Evolutionary conservation across 257 asterid species (phyloP).

Genomic region (Lithospermum erythrorhizon): DNA sequence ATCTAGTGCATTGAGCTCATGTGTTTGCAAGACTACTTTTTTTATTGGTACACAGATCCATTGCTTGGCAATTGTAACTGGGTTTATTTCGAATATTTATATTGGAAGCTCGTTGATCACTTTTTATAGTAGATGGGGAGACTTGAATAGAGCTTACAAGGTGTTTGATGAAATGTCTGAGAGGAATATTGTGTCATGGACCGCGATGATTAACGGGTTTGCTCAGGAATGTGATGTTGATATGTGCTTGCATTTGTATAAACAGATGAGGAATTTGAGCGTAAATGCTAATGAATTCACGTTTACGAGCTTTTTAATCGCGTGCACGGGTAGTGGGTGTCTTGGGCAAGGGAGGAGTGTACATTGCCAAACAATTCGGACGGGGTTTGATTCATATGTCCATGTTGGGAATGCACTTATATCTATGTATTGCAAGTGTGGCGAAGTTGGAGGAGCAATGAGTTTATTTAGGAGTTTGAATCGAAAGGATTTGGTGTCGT

Average conservation of each 20-base stretch:
- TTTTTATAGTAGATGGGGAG: slow-evolving; percentile 17
- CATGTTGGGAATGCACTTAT: slow-evolving; percentile 22
- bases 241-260: slow-evolving; percentile 18
- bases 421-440: slow-evolving; percentile 31
- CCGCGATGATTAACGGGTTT: slow-evolving; percentile 21
- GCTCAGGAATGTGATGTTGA: slow-evolving; percentile 20
- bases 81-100: slow-evolving; percentile 21
- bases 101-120: slow-evolving; percentile 24
- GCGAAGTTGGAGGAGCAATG: slow-evolving; percentile 19
- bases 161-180: slow-evolving; percentile 28
- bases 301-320: slow-evolving; percentile 18
- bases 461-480: slow-evolving; percentile 13
- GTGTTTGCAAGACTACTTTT: slow-evolving; percentile 14
- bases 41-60: slow-evolving; percentile 23
- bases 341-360: slow-evolving; percentile 23
- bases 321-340: slow-evolving; percentile 24
- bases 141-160: slow-evolving; percentile 9
- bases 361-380: slow-evolving; percentile 21
- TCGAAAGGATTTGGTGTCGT: slow-evolving; percentile 27
- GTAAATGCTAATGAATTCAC: slow-evolving; percentile 22
- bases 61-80: slow-evolving; percentile 16
- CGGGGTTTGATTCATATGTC: slow-evolving; percentile 15
- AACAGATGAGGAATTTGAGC: slow-evolving; percentile 13
- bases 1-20: slow-evolving; percentile 24
- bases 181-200: slow-evolving; percentile 30